Evolutionary conservation across 257 asterid species (phyloP), one percentile per base, ranked within the genome.

Genomic region (Solanum appendiculatum): DNA sequence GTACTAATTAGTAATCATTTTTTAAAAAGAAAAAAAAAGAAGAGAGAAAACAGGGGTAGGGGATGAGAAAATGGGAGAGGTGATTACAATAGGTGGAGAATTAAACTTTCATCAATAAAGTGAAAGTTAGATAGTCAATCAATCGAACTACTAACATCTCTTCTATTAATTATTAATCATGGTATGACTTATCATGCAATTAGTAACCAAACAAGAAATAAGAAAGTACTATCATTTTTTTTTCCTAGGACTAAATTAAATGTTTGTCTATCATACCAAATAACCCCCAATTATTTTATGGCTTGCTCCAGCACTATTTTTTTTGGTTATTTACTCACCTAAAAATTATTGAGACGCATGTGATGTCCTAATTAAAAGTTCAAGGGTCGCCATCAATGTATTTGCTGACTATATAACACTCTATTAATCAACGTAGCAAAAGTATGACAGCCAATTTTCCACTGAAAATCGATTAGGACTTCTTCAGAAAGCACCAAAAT

Each of bases 1-100:
- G 9, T 56, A 20, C 11, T 56, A 58, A 3, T 23, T 23, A n/a
- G 9, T 58, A 58, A 60, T 58, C 1, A 0, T 58, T 58, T 58
- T 0, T 2, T 9, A 9, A 21, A 3, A 7, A 21, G 3, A 21
- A 21, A 15, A 6, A 9, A n/a, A n/a, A n/a, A n/a, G n/a, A n/a
- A n/a, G n/a, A n/a, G n/a, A n/a, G n/a, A n/a, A n/a, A 21, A 9
- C 9, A 6, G 3, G 69, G 33, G 16, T n/a, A 2, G 3, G 3
- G 10, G 1, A 60, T 54, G 5, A 1, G 6, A 18, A 54, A 54
- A 54, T 0, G 7, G n/a, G 16, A 27, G 0, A 60, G 31, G 29
- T n/a, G 7, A 60, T 63, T 10, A 63, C 2, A n/a, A n/a, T n/a
- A n/a, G 16, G 18, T 25, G 31, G 1, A 58, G 1, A 63, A 63